Base-by-base conservation (phyloP, 1,284 basidiomycete genomes). In the Malassezia yamatoensis region DNA sequence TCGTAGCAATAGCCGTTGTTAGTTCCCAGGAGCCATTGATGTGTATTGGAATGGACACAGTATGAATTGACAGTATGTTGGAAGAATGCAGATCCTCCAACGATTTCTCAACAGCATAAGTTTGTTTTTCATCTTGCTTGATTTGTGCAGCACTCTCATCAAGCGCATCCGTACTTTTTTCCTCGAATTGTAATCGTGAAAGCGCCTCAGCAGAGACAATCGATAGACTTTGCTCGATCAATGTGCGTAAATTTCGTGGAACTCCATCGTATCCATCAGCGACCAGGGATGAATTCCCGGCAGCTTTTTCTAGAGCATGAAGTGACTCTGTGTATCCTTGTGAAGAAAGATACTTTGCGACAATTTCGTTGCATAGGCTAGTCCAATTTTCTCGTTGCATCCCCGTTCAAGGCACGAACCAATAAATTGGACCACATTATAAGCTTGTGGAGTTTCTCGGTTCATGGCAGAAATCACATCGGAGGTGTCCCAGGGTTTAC, bases 21-120 rank as follows among this genome's bases (percentile, higher is more conserved):
- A 11, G 8, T 5, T 24, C 9, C 43, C 43, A 9, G 1, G 10
- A 15, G 5, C 7, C 5, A 11, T 16, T n/a, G 10, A 6, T 5
- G 45, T 15, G 11, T 60, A 15, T 37, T 47, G 37, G 44, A 54
- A 60, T 36, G 45, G 21, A 43, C 58, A 65, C 18, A 37, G 42
- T 33, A 3, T 43, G 21, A 16, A 72, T 53, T 21, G 66, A 66
- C 39, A 73, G 61, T 44, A 72, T 66, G 58, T 73, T 73, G 44
- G 60, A 50, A 1, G 60, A 57, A 35, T 73, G 70, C 12, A 73
- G 18, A 1, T 65, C 58, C 10, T 54, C 7, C 21, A 64, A 52
- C 0, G 68, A 67, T 11, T 52, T 33, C 2, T 16, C 21, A 6
- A 72, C 55, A 1, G 37, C 21, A 51, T 54, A 56, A 59, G 3